phyloP scores from a whole-genome alignment of 2,329 filamentous ascomycete species.

The Sarocladiaceae sp. region DNA sequence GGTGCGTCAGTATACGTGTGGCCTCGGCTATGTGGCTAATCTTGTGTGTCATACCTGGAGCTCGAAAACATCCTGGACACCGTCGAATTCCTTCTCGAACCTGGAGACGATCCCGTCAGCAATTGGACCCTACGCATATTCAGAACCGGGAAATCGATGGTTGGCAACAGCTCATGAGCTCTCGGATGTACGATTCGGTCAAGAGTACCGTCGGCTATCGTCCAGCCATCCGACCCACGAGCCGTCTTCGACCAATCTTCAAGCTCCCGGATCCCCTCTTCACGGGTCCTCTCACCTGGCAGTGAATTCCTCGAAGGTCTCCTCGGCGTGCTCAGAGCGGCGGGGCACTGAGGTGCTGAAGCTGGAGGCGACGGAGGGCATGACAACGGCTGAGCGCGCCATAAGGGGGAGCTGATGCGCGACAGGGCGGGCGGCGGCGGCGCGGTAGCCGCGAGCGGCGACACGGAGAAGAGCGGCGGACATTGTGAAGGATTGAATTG shows the following conservation, averaged over 20 bases:
- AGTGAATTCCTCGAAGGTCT: conserved; percentile 98
- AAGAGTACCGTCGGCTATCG: too few species aligned
- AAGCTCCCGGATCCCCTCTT: neutral
- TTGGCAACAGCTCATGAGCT: too few species aligned
- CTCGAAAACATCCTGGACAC: conserved; percentile 98
- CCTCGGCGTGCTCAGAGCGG: conserved; percentile 68
- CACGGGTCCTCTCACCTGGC: conserved; percentile 64
- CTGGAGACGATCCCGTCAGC: conserved; percentile 42
- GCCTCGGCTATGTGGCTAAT: conserved; percentile 14
- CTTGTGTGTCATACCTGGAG: conserved; percentile 75
- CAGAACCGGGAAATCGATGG: too few species aligned
- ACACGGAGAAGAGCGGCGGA: conserved; percentile 64
- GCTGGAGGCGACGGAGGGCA: conserved; percentile 42
- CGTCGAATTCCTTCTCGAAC: conserved; percentile 99
- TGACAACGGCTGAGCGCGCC: conserved; percentile 45
- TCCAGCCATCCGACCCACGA: too few species aligned
- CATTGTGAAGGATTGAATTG: conserved; percentile 36
- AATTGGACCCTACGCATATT: conserved; percentile 16
- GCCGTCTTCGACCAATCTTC: too few species aligned
- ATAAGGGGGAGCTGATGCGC: conserved; percentile 43
- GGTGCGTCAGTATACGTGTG: conserved; percentile 4
- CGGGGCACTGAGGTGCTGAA: conserved; percentile 59
- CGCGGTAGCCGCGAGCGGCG: conserved; percentile 54
- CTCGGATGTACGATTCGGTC: too few species aligned
- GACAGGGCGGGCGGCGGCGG: conserved; percentile 53